Conservation (phyloP, 1,284 basidiomycete species). For the Ganoderma lingzhi region DNA sequence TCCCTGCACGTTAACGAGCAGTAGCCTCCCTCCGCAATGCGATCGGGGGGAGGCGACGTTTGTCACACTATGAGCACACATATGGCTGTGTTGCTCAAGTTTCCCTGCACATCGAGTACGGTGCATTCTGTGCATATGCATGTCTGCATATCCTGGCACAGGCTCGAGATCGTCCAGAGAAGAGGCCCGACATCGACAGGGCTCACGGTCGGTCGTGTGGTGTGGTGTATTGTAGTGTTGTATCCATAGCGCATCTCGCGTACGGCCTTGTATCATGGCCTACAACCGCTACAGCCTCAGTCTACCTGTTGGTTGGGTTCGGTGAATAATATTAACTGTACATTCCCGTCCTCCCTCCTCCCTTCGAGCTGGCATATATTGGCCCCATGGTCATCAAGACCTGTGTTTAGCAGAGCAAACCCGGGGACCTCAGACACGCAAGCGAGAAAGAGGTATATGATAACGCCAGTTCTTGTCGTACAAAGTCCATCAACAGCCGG, state of each 20-base stretch:
- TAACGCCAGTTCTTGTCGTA: constrained; percentile 30
- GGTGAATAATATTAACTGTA: neutral
- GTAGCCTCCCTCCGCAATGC: neutral
- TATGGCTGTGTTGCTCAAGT: neutral
- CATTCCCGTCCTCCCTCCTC: neutral
- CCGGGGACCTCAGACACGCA: neutral
- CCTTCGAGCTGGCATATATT: neutral
- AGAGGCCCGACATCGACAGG: neutral
- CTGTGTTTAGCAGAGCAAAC: neutral
- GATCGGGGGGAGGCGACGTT: neutral
- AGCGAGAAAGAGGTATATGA: constrained; percentile 28
- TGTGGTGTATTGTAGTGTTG: constrained; percentile 1
- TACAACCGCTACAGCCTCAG: neutral
- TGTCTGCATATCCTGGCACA: neutral
- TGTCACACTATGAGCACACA: neutral
- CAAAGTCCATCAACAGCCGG: constrained; percentile 18
- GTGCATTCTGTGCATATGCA: neutral
- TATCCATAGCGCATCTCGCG: neutral
- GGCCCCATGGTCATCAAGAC: too few species aligned
- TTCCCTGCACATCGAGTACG: neutral
- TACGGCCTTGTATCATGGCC: neutral
- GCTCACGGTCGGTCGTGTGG: neutral
- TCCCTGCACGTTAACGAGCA: constrained; percentile 2
- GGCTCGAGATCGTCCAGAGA: neutral
- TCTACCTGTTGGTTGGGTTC: neutral